Evolutionary conservation across 2,329 filamentous ascomycete genomes (phyloP).

Genomic region (Fusarium sp.): DNA sequence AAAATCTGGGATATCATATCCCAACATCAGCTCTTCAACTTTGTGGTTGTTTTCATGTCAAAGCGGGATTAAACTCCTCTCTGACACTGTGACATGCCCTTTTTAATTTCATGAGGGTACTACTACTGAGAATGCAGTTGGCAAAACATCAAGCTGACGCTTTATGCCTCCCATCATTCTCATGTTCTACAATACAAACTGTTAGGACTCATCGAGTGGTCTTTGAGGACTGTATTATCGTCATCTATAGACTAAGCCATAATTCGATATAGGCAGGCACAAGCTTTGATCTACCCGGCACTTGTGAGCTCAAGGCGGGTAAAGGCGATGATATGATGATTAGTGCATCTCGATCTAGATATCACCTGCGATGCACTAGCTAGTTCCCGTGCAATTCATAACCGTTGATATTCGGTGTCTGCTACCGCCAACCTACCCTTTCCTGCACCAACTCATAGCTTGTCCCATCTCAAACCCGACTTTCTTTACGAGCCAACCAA

Average conservation of each 20-base stretch:
- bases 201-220: not conserved
- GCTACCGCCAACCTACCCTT: not conserved
- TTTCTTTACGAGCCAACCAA: not conserved
- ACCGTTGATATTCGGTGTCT: too few relatives aligned
- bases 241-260: not conserved
- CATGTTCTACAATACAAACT: not conserved
- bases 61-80: too few relatives aligned
- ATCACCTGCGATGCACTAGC: not conserved
- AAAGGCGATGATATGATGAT: not conserved
- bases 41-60: not conserved
- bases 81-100: not conserved
- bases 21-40: not conserved
- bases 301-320: not conserved
- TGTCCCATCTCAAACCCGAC: not conserved
- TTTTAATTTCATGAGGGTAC: not conserved
- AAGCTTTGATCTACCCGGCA: not conserved
- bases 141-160: rapidly evolving
- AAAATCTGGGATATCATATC: not conserved
- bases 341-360: not conserved
- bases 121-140: not conserved
- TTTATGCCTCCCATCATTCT: not conserved
- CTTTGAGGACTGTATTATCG: not conserved
- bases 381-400: not conserved
- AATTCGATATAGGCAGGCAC: not conserved
- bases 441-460: not conserved